Percentiles rank a stretch among this genome's conserved stretches.
These are phyloP conservation scores for Phaeosphaeriaceae sp. DNA, from an alignment of 2,329 filamentous ascomycete species.

Conservation along the genomic window DNA sequence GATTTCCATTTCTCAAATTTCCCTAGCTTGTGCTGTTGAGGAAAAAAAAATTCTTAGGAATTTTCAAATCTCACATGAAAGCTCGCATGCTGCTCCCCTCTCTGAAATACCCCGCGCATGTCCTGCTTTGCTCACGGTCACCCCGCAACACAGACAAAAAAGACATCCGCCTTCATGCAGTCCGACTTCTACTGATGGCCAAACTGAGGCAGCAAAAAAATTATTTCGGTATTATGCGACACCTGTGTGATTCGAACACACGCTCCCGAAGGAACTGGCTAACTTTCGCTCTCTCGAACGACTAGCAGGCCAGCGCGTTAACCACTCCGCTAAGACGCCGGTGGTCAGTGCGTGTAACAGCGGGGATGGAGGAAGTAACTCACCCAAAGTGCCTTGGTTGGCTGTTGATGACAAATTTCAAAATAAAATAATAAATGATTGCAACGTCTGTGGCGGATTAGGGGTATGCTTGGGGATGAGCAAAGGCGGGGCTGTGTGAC, in stretches of 20 bases:
- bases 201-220: not conserved
- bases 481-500: not conserved
- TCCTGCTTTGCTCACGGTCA: not conserved
- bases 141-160: not conserved
- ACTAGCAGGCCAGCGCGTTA: constrained; percentile 38
- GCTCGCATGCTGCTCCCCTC: not conserved
- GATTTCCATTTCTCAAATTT: not conserved
- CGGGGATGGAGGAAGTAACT: not conserved
- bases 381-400: constrained; percentile 1
- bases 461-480: not conserved
- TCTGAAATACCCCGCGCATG: not conserved
- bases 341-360: not conserved
- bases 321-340: constrained; percentile 8
- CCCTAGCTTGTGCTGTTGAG: not conserved
- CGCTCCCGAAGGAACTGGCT: constrained; percentile 42
- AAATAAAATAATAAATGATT: not conserved
- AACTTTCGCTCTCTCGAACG: constrained; percentile 14
- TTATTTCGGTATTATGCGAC: constrained; percentile 16
- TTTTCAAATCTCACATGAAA: not conserved
- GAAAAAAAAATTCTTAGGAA: not conserved
- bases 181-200: not conserved
- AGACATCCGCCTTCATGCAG: not conserved
- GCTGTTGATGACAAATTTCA: not conserved
- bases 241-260: constrained; percentile 42
- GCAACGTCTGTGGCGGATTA: not conserved